Conservation (phyloP, 73 alveolate genomes). For the Chromera velia region DNA sequence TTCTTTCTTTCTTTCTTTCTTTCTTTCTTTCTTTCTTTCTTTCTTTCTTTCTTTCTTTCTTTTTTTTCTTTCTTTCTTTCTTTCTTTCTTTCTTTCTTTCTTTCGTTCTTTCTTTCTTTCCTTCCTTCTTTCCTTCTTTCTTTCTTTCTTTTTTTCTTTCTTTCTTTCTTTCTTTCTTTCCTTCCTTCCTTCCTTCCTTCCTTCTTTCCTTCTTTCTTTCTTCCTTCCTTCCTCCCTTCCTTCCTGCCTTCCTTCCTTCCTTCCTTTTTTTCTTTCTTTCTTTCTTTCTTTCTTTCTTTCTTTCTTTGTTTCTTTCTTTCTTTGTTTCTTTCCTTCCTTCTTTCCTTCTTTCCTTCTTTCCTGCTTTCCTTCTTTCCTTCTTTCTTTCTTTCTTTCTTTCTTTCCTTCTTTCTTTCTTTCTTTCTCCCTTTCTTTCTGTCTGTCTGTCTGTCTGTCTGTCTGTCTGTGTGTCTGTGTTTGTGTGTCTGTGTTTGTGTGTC, state of each 20-base stretch:
- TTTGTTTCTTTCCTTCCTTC: neutral
- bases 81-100: neutral
- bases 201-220: neutral
- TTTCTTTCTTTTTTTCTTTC: neutral
- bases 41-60: neutral
- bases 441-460: too few species aligned
- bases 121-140: neutral
- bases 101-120: neutral
- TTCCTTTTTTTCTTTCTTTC: neutral
- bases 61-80: neutral
- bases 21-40: neutral
- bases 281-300: neutral
- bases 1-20: neutral
- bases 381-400: neutral
- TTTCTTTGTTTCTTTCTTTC: neutral
- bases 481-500: too few species aligned
- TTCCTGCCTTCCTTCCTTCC: neutral
- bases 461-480: too few species aligned
- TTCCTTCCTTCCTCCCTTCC: neutral
- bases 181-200: neutral
- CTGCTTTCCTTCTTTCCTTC: neutral
- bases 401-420: neutral
- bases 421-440: too few species aligned
- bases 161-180: neutral
- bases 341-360: neutral